Evolutionary conservation across 441 rosid species (phyloP).

Genomic region (Biscutella auriculata): DNA sequence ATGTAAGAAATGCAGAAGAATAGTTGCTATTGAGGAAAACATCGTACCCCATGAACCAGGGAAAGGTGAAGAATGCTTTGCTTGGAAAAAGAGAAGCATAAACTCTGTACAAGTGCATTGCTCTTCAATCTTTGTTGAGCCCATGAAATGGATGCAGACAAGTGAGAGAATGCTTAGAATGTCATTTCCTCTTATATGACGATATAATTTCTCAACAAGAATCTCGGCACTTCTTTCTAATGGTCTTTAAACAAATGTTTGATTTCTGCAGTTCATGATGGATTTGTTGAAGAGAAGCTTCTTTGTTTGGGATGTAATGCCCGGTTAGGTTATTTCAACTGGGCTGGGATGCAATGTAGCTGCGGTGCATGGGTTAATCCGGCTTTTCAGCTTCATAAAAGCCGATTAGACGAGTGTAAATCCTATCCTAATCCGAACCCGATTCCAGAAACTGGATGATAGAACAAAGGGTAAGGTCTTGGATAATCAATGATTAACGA

Average conservation of each 20-base stretch:
- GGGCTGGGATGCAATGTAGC: slow-evolving; percentile 70
- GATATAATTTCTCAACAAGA: neutral
- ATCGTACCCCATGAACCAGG: neutral
- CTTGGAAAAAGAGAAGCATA: too few species aligned
- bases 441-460: neutral
- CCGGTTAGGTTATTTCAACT: slow-evolving; percentile 47
- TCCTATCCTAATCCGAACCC: neutral
- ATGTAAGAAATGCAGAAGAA: neutral
- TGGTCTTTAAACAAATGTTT: neutral
- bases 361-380: slow-evolving; percentile 65
- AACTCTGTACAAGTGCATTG: neutral
- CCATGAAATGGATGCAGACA: neutral
- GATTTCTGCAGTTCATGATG: slow-evolving; percentile 49
- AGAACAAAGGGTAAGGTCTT: neutral
- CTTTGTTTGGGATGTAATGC: slow-evolving; percentile 61
- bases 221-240: neutral
- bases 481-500: neutral
- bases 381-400: slow-evolving; percentile 55
- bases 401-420: slow-evolving; percentile 18
- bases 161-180: too few species aligned
- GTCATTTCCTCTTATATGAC: too few species aligned
- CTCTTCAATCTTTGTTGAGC: neutral
- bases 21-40: neutral
- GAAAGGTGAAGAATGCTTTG: neutral
- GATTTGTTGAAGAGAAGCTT: slow-evolving; percentile 70